Percentiles rank a stretch among this genome's conserved stretches.
Evolutionary conservation across 108 stramenopile genomes (phyloP).

Genomic region (Nitzschia palea): DNA sequence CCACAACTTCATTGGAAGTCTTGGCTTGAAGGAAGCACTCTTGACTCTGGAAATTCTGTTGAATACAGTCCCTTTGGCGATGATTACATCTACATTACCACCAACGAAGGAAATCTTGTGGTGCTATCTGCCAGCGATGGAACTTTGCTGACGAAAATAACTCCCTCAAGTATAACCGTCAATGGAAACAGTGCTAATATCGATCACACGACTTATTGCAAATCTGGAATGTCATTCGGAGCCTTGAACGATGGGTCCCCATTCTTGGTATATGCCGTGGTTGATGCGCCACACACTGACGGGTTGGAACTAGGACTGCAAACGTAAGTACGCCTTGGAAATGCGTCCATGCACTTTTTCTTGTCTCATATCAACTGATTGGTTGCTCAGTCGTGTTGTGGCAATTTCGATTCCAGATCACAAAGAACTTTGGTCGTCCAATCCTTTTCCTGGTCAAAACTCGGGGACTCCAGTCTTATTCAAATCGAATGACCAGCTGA

Average conservation of each 20-base stretch:
- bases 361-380: not conserved
- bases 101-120: constrained; percentile 7
- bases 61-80: constrained; percentile 18
- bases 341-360: not conserved
- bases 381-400: constrained; percentile 16
- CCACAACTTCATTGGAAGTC: constrained; percentile 22
- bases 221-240: constrained; percentile 28
- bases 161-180: constrained; percentile 9
- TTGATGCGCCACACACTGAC: too few relatives aligned
- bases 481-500: not conserved
- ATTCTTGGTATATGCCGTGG: constrained; percentile 28
- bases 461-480: constrained; percentile 26
- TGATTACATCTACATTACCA: constrained; percentile 18
- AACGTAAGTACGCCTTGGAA: not conserved
- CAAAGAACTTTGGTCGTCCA: constrained; percentile 24
- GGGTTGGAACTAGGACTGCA: not conserved
- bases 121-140: constrained; percentile 17
- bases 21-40: not conserved
- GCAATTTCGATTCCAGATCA: constrained; percentile 31
- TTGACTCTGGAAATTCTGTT: constrained; percentile 3
- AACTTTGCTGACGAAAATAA: not conserved
- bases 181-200: constrained; percentile 4
- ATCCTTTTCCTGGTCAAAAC: constrained; percentile 14
- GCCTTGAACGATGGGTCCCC: not conserved
- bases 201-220: not conserved